These are phyloP conservation scores for Candida chilensis DNA, from an alignment of 805 yeast genomes.

Conservation along the genomic window DNA sequence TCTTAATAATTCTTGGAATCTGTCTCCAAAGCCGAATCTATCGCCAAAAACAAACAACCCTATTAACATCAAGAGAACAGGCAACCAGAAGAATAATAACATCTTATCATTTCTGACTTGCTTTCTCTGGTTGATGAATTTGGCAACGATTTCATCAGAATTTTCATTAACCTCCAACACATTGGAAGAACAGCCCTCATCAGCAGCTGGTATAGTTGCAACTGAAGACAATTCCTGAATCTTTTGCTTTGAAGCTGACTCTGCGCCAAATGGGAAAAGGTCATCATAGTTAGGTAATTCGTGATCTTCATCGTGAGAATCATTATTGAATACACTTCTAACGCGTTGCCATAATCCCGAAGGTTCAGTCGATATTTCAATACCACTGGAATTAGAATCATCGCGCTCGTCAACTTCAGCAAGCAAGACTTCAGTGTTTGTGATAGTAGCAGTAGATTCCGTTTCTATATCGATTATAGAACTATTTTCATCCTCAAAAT, in stretches of 20 bases:
- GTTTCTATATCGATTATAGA: not conserved
- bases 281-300: conserved; percentile 67
- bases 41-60: conserved; percentile 33
- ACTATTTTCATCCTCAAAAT: not conserved
- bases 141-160: conserved; percentile 7
- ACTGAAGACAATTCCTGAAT: not conserved
- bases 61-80: conserved; percentile 52
- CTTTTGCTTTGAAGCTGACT: no score
- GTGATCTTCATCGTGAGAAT: conserved; percentile 13
- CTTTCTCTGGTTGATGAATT: conserved; percentile 25
- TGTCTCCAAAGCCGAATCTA: conserved; percentile 21
- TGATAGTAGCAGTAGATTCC: conserved; percentile 2
- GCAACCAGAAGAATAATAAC: conserved; percentile 88
- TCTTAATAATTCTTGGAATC: conserved; percentile 28
- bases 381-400: not conserved
- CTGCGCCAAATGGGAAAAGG: conserved; percentile 56
- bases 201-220: not conserved
- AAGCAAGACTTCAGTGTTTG: not conserved
- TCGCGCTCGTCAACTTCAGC: conserved; percentile 1
- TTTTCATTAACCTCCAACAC: not conserved
- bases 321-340: conserved; percentile 28
- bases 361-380: not conserved
- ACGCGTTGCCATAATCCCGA: conserved; percentile 33
- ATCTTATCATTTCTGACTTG: conserved; percentile 65
- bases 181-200: not conserved